These are phyloP conservation scores for Wickerhamiella sergipiensis DNA, from an alignment of 805 yeast genomes.

Conservation along the genomic window DNA sequence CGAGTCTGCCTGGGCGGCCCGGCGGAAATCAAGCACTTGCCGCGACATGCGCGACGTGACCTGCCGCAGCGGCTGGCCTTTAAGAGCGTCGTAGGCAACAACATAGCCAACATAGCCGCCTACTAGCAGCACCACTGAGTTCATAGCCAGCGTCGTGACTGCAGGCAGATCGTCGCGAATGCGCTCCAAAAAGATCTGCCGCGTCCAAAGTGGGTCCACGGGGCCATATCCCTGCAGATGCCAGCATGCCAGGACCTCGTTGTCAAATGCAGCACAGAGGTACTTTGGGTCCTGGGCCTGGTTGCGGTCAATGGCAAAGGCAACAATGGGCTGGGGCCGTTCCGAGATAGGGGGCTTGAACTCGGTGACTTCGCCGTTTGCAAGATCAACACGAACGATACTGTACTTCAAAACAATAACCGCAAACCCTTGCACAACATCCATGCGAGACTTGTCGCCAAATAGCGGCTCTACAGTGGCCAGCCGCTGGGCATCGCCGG, in stretches of 20 bases:
- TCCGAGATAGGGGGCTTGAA: constrained; percentile 3
- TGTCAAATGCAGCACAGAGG: constrained; percentile 6
- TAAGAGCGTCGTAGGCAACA: constrained; percentile 18
- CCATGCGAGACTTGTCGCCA: neutral
- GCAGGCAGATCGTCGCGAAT: constrained; percentile 5
- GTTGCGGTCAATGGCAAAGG: constrained; percentile 10
- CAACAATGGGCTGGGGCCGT: constrained; percentile 1
- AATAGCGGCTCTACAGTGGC: neutral
- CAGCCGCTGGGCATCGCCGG: neutral
- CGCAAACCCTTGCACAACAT: constrained; percentile 4
- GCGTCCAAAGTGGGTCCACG: neutral
- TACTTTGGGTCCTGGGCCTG: constrained; percentile 5
- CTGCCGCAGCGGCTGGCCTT: constrained; percentile 18
- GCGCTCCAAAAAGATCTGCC: neutral
- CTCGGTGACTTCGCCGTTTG: neutral
- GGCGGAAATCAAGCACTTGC: constrained; percentile 16
- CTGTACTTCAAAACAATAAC: constrained; percentile 2
- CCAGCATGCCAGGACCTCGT: constrained; percentile 8
- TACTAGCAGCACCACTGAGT: constrained; percentile 19
- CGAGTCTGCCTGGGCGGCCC: constrained; percentile 10
- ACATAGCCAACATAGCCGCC: constrained; percentile 18
- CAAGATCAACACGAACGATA: constrained; percentile 6
- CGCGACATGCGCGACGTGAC: constrained; percentile 20
- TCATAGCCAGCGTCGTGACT: constrained; percentile 19
- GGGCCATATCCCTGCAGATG: constrained; percentile 2